Base-by-base conservation (phyloP, 768 basidiomycete genomes). In the Gloeophyllum trabeum region DNA sequence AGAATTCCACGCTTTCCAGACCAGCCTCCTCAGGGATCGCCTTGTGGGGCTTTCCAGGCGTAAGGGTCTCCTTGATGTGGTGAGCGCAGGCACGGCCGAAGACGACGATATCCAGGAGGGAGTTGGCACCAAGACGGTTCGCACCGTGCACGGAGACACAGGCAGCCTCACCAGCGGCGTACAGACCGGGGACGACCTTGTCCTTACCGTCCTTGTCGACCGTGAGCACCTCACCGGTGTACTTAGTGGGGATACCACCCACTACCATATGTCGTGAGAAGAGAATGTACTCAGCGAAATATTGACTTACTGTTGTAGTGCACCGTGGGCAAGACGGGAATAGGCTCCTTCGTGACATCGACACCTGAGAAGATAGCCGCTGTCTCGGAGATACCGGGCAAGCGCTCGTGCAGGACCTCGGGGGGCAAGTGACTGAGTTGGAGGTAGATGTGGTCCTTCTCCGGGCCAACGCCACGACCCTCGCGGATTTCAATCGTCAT, bases 401-500 rank as follows among this genome's bases (percentile, higher is more conserved):
- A 73, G 56, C 96, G 81, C 63, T 98, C 94, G 57, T 88, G 91
- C 41, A 99, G 80, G 52, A 98, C 79, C 50, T 96, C 92, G 39
- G 96, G 74, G 43, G 96, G 96, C 16, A 99, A 70, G 69, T 99
- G 96, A 58, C 90, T 94, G 56, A 99, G 82, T 62, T 98, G 96
- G 47, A 99, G 70, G 66, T 81, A 93, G 56, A 98, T 65, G 67
- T 99, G 96, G 58, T 99, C 96, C 69, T 91, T 97, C 51, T 98
- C 93, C 21, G 92, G 88, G 43, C 96, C 96, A 51, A 98, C 92
- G 67, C 96, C 96, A 57, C 96, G 92, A 48, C 96, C 96, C 60
- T 99, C 96, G 46, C 96, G 86, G 54, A 99, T 88, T 63, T 99
- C 96, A 52, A 98, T 73, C 36, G 96, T 99, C 94, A 98, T 99